Evolutionary conservation across 805 yeast genomes (phyloP), one percentile per base, ranked within the genome.

Genomic region (Barnettozyma populi): DNA sequence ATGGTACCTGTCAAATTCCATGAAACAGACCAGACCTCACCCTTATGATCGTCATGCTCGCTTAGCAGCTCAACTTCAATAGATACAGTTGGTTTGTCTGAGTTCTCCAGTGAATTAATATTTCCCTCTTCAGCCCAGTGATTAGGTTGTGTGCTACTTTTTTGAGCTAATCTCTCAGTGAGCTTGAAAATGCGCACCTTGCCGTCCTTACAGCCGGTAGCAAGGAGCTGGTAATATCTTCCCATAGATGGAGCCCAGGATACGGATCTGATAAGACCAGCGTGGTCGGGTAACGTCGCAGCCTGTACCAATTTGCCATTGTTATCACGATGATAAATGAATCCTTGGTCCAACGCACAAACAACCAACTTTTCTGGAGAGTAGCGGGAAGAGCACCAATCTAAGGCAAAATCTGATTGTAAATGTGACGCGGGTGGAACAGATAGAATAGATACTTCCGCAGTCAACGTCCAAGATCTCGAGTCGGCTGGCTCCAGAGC

Each of bases 181-280:
- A 90, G 71, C 64, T 86, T 87, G 73, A 84, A 92, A 3, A 94
- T 83, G 45, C 98, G 77, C 10, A 94, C 90, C 59, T 73, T 80
- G 1, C 98, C 99, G 64, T 94, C 99, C 63, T 90, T 90, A 63
- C 96, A 90, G 5, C 95, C 98, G 0, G 98, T 92, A 1, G 99
- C 98, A 38, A 94, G 73, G 42, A 90, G 70, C 57, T 92, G 96
- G 63, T 80, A 87, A 53, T 84, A 80, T 55, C 96, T 73, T 2
- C 98, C 98, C 84, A 90, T 87, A 0, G 95, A 80, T 3, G 98
- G 97, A 0, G 98, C 98, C 99, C 99, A 92, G 27, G 90, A 76
- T 5, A 90, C 88, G 16, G 90, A 85, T 59, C 98, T 73, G 31
- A 92, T 88, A 36, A 92, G 73, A 2, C 96, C 96, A 46, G 78